These are phyloP conservation scores for Lepidopterella palustris DNA, from an alignment of 495 filamentous ascomycete species.

Conservation along the genomic window DNA sequence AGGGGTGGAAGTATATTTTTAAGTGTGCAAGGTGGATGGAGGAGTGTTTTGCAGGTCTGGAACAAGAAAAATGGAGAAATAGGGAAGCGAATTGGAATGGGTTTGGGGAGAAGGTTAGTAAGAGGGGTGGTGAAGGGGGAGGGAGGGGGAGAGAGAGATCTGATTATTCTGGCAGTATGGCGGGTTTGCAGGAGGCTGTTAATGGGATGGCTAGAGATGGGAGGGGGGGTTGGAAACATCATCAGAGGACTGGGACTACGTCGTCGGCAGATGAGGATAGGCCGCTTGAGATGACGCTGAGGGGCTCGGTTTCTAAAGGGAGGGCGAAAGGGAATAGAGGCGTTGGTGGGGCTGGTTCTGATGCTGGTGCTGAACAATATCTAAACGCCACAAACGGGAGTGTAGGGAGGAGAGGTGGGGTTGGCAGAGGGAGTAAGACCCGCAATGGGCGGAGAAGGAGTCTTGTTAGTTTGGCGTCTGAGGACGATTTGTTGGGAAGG, in stretches of 20 bases:
- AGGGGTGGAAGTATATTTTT: slow-evolving; percentile 75
- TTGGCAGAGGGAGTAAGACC: slow-evolving; percentile 35
- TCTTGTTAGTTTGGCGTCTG: slow-evolving; percentile 68
- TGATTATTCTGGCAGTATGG: slow-evolving; percentile 26
- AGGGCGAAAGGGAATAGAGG: background rate
- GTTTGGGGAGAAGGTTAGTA: background rate
- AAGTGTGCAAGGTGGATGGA: slow-evolving; percentile 71
- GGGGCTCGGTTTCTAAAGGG: background rate
- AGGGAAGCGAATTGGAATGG: background rate
- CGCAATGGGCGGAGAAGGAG: slow-evolving; percentile 49
- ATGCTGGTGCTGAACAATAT: slow-evolving; percentile 8
- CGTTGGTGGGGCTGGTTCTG: background rate
- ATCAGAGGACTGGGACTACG: slow-evolving; percentile 44
- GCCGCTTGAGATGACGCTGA: slow-evolving; percentile 72
- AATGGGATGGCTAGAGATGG: slow-evolving; percentile 2
- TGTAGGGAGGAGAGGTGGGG: slow-evolving; percentile 19
- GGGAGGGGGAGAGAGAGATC: background rate
- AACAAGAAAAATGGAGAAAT: slow-evolving; percentile 31
- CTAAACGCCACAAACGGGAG: no score
- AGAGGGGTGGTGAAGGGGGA: background rate
- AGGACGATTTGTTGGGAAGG: slow-evolving; percentile 74
- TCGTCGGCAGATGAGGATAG: slow-evolving; percentile 73
- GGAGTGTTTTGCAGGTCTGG: slow-evolving; percentile 54
- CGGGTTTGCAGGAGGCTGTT: slow-evolving; percentile 16
- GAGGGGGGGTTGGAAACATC: slow-evolving; percentile 28